These are phyloP conservation scores for Solanum lycopersicoides DNA, from an alignment of 257 asterid species.

Conservation along the genomic window DNA sequence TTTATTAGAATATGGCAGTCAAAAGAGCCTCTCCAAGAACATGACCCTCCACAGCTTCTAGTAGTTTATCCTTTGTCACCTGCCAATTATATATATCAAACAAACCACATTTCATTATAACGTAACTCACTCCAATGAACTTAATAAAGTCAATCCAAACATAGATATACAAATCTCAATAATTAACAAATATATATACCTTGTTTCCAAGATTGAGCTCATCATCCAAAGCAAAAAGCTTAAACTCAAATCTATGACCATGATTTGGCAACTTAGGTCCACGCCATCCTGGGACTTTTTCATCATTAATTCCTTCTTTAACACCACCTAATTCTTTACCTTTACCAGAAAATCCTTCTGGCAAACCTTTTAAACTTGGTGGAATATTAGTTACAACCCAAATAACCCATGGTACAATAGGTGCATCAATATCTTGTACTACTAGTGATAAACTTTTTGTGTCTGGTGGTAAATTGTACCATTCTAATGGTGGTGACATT, in stretches of 20 bases:
- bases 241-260: slow-evolving; percentile 70
- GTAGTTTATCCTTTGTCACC: slow-evolving; percentile 71
- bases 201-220: slow-evolving; percentile 56
- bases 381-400: slow-evolving; percentile 85
- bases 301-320: slow-evolving; percentile 58
- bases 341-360: slow-evolving; percentile 74
- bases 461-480: slow-evolving; percentile 74
- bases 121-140: no score
- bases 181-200: slow-evolving; percentile 16
- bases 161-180: no score
- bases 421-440: slow-evolving; percentile 73
- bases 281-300: slow-evolving; percentile 68
- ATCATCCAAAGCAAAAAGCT: slow-evolving; percentile 61
- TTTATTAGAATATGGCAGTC: slow-evolving; percentile 20
- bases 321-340: slow-evolving; percentile 37
- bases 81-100: slow-evolving; percentile 2
- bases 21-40: slow-evolving; percentile 68
- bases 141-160: no score
- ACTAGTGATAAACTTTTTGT: slow-evolving; percentile 50
- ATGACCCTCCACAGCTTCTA: slow-evolving; percentile 78
- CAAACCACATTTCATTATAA: not conserved
- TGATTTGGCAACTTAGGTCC: slow-evolving; percentile 47
- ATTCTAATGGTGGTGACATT: slow-evolving; percentile 69
- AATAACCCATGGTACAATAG: slow-evolving; percentile 41
- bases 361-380: slow-evolving; percentile 61